Conservation (phyloP, 805 yeast genomes). For the Cyberlindnera veronae region DNA sequence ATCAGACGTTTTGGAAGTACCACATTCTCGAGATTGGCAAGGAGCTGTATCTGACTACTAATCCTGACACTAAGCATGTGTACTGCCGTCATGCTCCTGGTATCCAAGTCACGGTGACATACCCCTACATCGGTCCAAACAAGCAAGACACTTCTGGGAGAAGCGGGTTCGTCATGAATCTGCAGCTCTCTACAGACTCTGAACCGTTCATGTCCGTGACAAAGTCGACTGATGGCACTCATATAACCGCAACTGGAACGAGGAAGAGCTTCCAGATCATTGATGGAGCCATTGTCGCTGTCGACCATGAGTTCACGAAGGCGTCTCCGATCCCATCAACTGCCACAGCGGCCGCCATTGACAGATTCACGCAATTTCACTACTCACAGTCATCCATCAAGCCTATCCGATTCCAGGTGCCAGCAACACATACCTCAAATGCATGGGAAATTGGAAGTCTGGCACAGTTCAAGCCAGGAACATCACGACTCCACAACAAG, state of each 20-base stretch:
- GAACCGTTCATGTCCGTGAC: slow-evolving; percentile 18
- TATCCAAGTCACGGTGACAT: slow-evolving; percentile 40
- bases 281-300: slow-evolving; percentile 13
- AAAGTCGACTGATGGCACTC: slow-evolving; percentile 7
- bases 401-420: slow-evolving; percentile 30
- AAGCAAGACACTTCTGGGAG: slow-evolving; percentile 15
- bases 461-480: slow-evolving; percentile 34
- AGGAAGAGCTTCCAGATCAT: no score
- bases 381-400: slow-evolving; percentile 7
- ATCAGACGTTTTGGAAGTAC: slow-evolving; percentile 43
- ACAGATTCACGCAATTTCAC: no score
- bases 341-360: no score
- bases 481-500: slow-evolving; percentile 24
- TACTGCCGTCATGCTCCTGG: slow-evolving; percentile 62
- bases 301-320: not conserved
- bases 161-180: no score
- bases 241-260: no score
- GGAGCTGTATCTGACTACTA: slow-evolving; percentile 61
- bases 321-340: no score
- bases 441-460: slow-evolving; percentile 37
- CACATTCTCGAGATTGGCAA: slow-evolving; percentile 54
- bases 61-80: slow-evolving; percentile 58
- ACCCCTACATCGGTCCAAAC: slow-evolving; percentile 9
- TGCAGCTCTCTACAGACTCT: no score
- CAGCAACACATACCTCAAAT: slow-evolving; percentile 20